Evolutionary conservation across 1,139 yeast genomes (phyloP).

Genomic region (Lodderomyces orthopsilosis): DNA sequence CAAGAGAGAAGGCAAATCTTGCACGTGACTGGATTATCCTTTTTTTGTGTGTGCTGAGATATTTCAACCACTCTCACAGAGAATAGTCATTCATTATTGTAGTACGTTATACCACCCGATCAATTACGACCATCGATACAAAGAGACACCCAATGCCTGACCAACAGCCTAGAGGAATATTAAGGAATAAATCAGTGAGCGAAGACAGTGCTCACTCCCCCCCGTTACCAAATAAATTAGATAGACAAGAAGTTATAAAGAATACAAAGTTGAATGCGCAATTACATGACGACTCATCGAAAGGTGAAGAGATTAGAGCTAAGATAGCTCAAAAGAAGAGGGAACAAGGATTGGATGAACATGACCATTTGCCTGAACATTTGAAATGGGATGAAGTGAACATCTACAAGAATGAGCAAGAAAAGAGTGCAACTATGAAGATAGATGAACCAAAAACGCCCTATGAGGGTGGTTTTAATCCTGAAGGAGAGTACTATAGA

Average conservation of each 20-base stretch:
- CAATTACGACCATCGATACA: neutral
- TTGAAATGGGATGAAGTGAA: constrained; percentile 76
- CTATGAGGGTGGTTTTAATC: constrained; percentile 88
- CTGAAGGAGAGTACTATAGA: constrained; percentile 77
- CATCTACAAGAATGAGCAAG: constrained; percentile 63
- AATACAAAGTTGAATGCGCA: constrained; percentile 44
- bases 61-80: neutral
- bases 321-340: constrained; percentile 29
- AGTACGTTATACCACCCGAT: neutral
- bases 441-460: constrained; percentile 98
- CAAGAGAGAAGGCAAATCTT: neutral
- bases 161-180: constrained; percentile 40
- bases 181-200: constrained; percentile 33
- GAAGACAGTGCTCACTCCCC: constrained; percentile 13
- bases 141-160: constrained; percentile 16
- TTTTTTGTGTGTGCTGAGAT: neutral
- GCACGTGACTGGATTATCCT: neutral
- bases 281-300: constrained; percentile 27
- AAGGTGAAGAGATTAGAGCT: constrained; percentile 42
- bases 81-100: neutral
- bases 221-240: constrained; percentile 24
- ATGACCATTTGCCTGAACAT: constrained; percentile 21
- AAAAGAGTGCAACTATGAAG: constrained; percentile 71
- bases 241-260: constrained; percentile 44
- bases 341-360: constrained; percentile 8